Evolutionary conservation across 495 filamentous ascomycete genomes (phyloP).

Genomic region (Hapsidospora chrysogenum): DNA sequence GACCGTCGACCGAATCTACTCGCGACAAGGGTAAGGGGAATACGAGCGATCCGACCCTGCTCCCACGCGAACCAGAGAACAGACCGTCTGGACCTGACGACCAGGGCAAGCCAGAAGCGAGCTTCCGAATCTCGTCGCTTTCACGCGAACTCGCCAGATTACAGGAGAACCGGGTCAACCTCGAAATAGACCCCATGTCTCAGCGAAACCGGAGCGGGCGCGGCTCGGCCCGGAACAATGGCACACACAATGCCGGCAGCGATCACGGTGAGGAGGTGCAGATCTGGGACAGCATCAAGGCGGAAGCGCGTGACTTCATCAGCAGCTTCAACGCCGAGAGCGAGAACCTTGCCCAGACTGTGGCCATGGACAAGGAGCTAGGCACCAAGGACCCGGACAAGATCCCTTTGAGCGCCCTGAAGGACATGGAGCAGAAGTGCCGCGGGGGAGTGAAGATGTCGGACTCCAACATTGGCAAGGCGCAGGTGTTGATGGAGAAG

Average conservation of each 20-base stretch:
- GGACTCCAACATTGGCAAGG: constrained; percentile 16
- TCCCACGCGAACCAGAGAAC: too few relatives aligned
- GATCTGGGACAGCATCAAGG: constrained; percentile 27
- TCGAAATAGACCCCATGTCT: constrained; percentile 15
- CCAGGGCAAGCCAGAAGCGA: too few relatives aligned
- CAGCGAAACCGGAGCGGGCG: constrained; percentile 26
- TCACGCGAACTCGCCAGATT: neutral
- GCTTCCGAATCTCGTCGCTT: too few relatives aligned
- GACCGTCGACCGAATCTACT: too few relatives aligned
- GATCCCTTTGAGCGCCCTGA: constrained; percentile 7
- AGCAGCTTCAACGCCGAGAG: constrained; percentile 25
- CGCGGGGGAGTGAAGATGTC: constrained; percentile 24
- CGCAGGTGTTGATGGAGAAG: constrained; percentile 24
- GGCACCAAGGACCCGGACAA: constrained; percentile 22
- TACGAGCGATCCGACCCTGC: too few relatives aligned
- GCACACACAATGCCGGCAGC: constrained; percentile 8
- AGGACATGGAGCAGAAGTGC: constrained; percentile 22
- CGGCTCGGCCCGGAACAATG: constrained; percentile 29
- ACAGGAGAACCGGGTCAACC: neutral
- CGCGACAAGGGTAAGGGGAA: too few relatives aligned
- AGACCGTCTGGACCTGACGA: too few relatives aligned
- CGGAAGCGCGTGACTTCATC: constrained; percentile 19
- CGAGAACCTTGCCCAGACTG: constrained; percentile 17
- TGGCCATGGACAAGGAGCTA: constrained; percentile 22
- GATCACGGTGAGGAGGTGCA: constrained; percentile 26